Evolutionary conservation across 2,329 filamentous ascomycete genomes (phyloP).

Genomic region (Ploettnerulaceae sp.): DNA sequence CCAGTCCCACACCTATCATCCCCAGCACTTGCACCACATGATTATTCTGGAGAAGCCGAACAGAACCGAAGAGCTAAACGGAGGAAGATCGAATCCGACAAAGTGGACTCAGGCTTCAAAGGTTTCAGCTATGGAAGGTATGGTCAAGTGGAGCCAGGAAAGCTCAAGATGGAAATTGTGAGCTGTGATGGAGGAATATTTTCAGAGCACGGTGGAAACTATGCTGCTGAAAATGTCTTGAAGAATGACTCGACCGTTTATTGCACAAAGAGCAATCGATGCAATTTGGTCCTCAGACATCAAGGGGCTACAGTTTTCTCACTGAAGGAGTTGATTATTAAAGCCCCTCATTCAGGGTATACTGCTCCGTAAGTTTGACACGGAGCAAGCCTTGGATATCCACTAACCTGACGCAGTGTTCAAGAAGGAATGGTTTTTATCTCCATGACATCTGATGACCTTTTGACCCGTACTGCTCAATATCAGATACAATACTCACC

Average conservation of each 20-base stretch:
- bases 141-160: conserved; percentile 80
- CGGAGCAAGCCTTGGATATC: neutral
- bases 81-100: conserved; percentile 64
- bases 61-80: conserved; percentile 57
- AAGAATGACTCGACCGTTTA: conserved; percentile 80
- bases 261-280: conserved; percentile 81
- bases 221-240: conserved; percentile 76
- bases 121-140: conserved; percentile 78
- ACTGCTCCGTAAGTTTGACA: conserved; percentile 71
- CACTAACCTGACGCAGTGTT: conserved; percentile 49
- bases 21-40: conserved; percentile 17
- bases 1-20: conserved; percentile 25
- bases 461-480: conserved; percentile 65
- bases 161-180: conserved; percentile 78
- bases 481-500: conserved; percentile 66
- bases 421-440: conserved; percentile 92
- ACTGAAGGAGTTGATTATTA: conserved; percentile 81
- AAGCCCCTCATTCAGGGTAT: conserved; percentile 73
- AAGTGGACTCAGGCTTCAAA: conserved; percentile 41
- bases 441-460: conserved; percentile 75
- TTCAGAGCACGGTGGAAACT: conserved; percentile 52
- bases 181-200: conserved; percentile 81
- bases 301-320: conserved; percentile 76
- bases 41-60: conserved; percentile 35
- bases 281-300: conserved; percentile 82